Percentiles rank a stretch among this genome's conserved stretches.
Conservation (phyloP, 2,329 filamentous ascomycete species). For the Calonectria hongkongensis region DNA sequence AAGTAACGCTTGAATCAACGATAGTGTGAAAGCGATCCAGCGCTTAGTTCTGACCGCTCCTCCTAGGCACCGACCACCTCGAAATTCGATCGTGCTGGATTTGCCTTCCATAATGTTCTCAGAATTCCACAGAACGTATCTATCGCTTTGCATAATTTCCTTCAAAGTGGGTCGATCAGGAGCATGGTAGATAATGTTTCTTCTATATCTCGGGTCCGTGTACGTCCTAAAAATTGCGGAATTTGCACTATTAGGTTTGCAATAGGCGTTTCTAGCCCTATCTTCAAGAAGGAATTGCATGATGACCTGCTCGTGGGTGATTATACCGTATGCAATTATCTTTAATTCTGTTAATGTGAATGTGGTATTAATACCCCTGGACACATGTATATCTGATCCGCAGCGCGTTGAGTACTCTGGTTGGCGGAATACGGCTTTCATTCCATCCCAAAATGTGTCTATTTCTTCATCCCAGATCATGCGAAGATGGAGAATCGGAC, state of each 20-base stretch:
- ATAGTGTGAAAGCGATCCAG: neutral
- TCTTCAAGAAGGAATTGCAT: neutral
- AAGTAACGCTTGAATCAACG: neutral
- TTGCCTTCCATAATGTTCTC: neutral
- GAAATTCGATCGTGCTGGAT: neutral
- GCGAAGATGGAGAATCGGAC: neutral
- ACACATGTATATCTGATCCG: neutral
- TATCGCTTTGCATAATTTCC: neutral
- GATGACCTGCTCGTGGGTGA: neutral
- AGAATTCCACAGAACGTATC: neutral
- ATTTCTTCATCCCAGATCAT: neutral
- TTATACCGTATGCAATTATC: neutral
- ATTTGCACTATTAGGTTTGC: neutral
- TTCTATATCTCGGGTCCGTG: neutral
- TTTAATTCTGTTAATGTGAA: neutral
- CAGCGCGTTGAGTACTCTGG: neutral
- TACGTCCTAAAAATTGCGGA: neutral
- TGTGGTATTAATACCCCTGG: neutral
- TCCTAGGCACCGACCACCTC: neutral
- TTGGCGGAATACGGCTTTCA: neutral
- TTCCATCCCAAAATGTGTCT: neutral
- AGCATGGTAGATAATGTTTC: neutral
- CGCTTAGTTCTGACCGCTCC: neutral
- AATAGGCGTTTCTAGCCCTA: neutral
- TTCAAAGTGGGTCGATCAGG: neutral